Evolutionary conservation across 2,329 filamentous ascomycete genomes (phyloP).

Genomic region (Chaetomium sp.): DNA sequence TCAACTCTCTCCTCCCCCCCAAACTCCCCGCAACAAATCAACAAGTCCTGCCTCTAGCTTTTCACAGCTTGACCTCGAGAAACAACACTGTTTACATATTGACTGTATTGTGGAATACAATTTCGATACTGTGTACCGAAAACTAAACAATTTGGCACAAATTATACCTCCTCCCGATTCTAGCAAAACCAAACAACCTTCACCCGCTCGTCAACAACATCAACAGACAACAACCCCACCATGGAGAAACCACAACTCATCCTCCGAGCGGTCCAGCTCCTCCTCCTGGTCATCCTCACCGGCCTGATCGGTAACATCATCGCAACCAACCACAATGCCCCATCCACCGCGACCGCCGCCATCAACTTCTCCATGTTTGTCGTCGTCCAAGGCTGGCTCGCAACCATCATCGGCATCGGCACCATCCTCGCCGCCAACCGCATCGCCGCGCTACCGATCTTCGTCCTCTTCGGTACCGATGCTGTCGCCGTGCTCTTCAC

Average conservation of each 20-base stretch:
- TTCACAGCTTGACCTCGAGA: no score
- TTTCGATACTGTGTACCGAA: constrained; percentile 1
- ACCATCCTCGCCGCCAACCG: constrained; percentile 44
- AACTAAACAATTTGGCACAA: background rate
- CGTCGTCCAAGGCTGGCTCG: constrained; percentile 58
- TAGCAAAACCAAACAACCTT: background rate
- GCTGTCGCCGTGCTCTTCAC: constrained; percentile 58
- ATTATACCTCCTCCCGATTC: background rate
- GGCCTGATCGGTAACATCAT: constrained; percentile 55
- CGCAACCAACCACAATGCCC: constrained; percentile 40
- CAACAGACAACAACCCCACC: background rate
- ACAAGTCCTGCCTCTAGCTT: no score
- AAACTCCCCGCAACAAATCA: no score
- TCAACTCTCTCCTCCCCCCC: no score
- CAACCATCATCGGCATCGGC: constrained; percentile 55
- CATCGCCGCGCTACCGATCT: constrained; percentile 10
- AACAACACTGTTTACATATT: no score
- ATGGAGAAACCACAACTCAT: constrained; percentile 39
- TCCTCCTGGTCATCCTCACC: constrained; percentile 48
- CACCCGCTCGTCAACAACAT: background rate
- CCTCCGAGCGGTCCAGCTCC: constrained; percentile 44
- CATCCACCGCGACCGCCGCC: constrained; percentile 38
- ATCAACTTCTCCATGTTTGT: constrained; percentile 66
- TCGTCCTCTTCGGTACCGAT: constrained; percentile 52
- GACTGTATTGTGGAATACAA: background rate